These are phyloP conservation scores for Elaeagnus macrophylla DNA, from an alignment of 306 rosid genomes.

Conservation along the genomic window DNA sequence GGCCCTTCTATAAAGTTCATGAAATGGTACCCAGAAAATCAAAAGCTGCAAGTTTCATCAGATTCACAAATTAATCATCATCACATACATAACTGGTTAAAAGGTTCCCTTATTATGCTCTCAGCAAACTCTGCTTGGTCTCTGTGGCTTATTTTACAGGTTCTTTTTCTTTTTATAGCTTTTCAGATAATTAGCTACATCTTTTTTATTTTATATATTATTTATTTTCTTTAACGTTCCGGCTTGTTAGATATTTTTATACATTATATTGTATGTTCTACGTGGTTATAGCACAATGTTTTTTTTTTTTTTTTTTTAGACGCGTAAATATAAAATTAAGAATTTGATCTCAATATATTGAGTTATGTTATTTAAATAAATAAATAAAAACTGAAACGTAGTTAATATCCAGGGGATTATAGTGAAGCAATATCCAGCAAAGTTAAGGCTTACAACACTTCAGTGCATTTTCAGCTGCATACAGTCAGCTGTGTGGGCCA, in stretches of 20 bases:
- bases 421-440: constrained; percentile 73
- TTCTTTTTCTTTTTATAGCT: constrained; percentile 3
- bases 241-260: no score
- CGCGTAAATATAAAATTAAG: no score
- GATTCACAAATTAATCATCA: neutral
- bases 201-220: neutral
- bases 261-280: no score
- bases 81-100: constrained; percentile 30
- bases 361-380: no score
- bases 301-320: no score
- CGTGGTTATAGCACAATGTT: no score
- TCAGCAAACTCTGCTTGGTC: constrained; percentile 72
- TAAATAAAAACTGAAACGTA: no score
- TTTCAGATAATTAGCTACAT: no score
- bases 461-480: constrained; percentile 68
- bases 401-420: constrained; percentile 59
- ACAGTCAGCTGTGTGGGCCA: constrained; percentile 50
- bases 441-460: constrained; percentile 57
- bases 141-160: constrained; percentile 90
- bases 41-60: constrained; percentile 20
- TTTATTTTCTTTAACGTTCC: neutral
- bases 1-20: constrained; percentile 55
- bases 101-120: constrained; percentile 71
- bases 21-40: constrained; percentile 28
- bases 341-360: no score